phyloP scores from a whole-genome alignment of 768 basidiomycete genomes.

The Hebeloma cylindrosporum region DNA sequence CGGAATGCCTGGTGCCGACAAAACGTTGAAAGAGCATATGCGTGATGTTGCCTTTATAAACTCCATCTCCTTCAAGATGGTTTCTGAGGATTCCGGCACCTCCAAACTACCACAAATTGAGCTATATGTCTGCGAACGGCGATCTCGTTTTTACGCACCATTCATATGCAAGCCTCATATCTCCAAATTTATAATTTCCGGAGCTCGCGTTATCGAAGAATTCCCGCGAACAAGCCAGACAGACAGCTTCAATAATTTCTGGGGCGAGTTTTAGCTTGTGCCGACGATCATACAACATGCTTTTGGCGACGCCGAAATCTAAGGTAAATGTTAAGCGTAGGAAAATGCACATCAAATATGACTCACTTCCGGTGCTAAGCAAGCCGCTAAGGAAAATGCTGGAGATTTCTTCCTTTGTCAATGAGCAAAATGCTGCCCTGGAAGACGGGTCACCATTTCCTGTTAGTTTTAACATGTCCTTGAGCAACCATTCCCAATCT shows the following conservation, averaged over 20 bases:
- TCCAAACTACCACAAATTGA: constrained; percentile 55
- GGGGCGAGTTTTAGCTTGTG: constrained; percentile 50
- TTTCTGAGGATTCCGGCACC: constrained; percentile 65
- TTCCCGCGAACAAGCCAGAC: constrained; percentile 78
- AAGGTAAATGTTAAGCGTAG: constrained; percentile 5
- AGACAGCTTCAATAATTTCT: constrained; percentile 69
- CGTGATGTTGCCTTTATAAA: constrained; percentile 98
- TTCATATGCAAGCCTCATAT: constrained; percentile 96
- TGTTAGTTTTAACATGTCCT: constrained; percentile 86
- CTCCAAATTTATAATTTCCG: constrained; percentile 89
- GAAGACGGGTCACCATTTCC: constrained; percentile 60
- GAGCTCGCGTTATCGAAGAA: constrained; percentile 93
- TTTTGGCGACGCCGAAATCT: constrained; percentile 72
- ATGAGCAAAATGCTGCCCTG: constrained; percentile 77
- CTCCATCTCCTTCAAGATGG: constrained; percentile 69
- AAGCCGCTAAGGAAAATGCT: constrained; percentile 87
- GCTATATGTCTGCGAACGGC: background rate
- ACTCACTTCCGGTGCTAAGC: constrained; percentile 86
- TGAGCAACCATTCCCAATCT: constrained; percentile 86
- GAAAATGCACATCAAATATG: background rate
- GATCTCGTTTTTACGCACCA: constrained; percentile 54
- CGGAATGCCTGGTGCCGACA: constrained; percentile 68
- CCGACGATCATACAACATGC: constrained; percentile 49
- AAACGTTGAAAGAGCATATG: constrained; percentile 88
- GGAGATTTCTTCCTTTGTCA: constrained; percentile 68